A percentile compares a stretch with the other conserved stretches of the same genome.
phyloP scores from a whole-genome alignment of 164 flowering plant species.

The Vitis amurensis region DNA sequence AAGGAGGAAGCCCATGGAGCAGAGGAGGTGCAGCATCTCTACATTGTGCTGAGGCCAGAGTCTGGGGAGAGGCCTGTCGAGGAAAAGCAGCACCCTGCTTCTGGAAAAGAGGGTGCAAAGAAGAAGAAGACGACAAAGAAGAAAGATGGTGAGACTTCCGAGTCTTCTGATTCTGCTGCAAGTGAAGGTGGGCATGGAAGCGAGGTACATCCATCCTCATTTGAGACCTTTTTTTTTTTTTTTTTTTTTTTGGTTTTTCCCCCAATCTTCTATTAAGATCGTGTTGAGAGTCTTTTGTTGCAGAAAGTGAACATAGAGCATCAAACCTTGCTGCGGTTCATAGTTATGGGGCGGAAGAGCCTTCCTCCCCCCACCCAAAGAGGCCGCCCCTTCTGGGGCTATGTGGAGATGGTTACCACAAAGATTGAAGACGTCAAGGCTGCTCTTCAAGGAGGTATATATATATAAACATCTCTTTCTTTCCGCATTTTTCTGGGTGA shows the following conservation, averaged over 20 bases:
- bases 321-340: slow-evolving; percentile 50
- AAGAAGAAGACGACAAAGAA: background rate
- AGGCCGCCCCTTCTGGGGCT: slow-evolving; percentile 71
- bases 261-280: too few relatives aligned
- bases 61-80: slow-evolving; percentile 54
- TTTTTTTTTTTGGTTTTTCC: too few relatives aligned
- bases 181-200: slow-evolving; percentile 53
- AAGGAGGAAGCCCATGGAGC: slow-evolving; percentile 63
- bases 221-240: background rate
- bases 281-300: background rate
- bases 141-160: background rate
- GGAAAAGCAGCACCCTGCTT: slow-evolving; percentile 49
- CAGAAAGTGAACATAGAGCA: slow-evolving; percentile 70
- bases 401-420: slow-evolving; percentile 77
- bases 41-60: slow-evolving; percentile 62
- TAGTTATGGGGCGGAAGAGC: slow-evolving; percentile 67
- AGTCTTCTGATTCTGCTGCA: background rate
- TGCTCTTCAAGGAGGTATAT: slow-evolving; percentile 60
- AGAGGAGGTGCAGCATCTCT: slow-evolving; percentile 69
- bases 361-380: slow-evolving; percentile 62
- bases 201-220: slow-evolving; percentile 24
- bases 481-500: too few relatives aligned
- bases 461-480: too few relatives aligned
- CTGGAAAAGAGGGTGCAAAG: slow-evolving; percentile 56
- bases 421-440: slow-evolving; percentile 45